These are phyloP conservation scores for Mycena pura DNA, from an alignment of 768 basidiomycete genomes.

Conservation along the genomic window DNA sequence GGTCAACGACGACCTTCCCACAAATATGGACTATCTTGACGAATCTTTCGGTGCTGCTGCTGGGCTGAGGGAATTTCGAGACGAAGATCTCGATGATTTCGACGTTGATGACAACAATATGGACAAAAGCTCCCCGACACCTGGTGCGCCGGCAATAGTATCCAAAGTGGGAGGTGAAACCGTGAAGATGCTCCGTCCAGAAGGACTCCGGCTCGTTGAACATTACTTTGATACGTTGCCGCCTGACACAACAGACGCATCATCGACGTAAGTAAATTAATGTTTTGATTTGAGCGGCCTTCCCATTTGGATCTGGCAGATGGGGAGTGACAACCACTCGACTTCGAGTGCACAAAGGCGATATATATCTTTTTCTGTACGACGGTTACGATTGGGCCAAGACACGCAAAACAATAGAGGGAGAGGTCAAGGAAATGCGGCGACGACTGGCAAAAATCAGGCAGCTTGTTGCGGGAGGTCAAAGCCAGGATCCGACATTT, in stretches of 20 bases:
- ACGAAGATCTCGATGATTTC: conserved; percentile 78
- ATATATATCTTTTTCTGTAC: conserved; percentile 77
- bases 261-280: conserved; percentile 59
- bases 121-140: conserved; percentile 30
- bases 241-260: conserved; percentile 55
- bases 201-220: conserved; percentile 72
- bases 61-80: conserved; percentile 73
- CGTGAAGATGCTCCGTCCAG: conserved; percentile 72
- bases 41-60: conserved; percentile 80
- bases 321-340: conserved; percentile 55
- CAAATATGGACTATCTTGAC: conserved; percentile 87
- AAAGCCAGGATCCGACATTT: conserved; percentile 77
- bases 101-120: conserved; percentile 46
- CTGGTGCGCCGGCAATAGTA: conserved; percentile 49
- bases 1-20: conserved; percentile 91
- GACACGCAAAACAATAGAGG: conserved; percentile 87
- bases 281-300: neutral
- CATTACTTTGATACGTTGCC: conserved; percentile 75
- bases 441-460: conserved; percentile 86
- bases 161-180: conserved; percentile 85
- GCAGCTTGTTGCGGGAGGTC: conserved; percentile 91
- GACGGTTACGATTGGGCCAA: conserved; percentile 94
- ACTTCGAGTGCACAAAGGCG: conserved; percentile 63
- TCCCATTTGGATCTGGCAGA: conserved; percentile 34
- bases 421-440: conserved; percentile 88